phyloP scores from a whole-genome alignment of 129 eudicot species.

The Flaveria sonorensis region DNA sequence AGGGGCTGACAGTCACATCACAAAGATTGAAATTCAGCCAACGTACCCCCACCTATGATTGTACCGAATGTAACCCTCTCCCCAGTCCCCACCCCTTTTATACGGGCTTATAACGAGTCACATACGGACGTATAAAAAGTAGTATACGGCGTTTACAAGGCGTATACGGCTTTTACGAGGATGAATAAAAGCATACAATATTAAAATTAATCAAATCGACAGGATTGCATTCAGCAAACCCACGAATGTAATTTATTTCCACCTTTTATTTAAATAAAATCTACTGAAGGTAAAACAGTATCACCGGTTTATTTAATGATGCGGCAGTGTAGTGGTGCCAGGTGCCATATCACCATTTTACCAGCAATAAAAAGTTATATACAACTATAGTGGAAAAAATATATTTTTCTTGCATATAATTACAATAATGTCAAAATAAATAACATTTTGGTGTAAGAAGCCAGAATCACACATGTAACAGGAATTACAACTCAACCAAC shows the following conservation, averaged over 20 bases:
- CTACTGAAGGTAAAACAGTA: background rate
- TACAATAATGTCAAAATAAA: background rate
- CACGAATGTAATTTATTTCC: no score
- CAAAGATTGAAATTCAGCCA: background rate
- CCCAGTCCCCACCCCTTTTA: no score
- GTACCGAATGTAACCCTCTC: no score
- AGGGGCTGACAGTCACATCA: background rate
- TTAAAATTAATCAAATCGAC: no score
- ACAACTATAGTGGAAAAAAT: background rate
- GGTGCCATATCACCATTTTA: background rate
- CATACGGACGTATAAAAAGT: no score
- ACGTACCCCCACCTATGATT: background rate
- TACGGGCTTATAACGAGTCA: no score
- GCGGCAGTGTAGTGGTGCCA: background rate
- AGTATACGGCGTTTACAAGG: no score
- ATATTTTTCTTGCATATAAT: background rate
- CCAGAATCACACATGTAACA: background rate
- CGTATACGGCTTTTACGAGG: no score
- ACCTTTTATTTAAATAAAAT: no score
- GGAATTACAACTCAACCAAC: conserved; percentile 14
- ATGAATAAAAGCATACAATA: no score
- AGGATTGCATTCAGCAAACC: no score
- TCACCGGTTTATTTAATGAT: background rate
- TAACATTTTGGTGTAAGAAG: background rate
- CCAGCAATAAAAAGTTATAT: background rate